phyloP scores from a whole-genome alignment of 345 rosid genomes.

The Hypericum perforatum region DNA sequence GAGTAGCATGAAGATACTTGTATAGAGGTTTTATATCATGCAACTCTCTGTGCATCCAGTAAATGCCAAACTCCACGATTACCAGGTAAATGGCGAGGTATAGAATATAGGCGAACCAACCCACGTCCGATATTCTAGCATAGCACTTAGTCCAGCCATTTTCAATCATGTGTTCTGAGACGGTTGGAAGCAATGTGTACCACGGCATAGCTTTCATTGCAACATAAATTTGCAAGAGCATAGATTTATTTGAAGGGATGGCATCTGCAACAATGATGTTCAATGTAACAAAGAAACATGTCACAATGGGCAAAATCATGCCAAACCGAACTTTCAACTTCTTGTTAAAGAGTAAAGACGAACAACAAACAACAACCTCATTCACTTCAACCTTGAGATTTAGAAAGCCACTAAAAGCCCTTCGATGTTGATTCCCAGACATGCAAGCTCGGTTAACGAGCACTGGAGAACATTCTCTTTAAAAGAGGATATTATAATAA shows the following conservation, averaged over 20 bases:
- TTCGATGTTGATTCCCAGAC: too few species aligned
- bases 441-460: too few species aligned
- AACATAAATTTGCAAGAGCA: constrained; percentile 79
- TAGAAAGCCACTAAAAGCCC: too few species aligned
- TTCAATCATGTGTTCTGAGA: constrained; percentile 80
- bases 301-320: too few species aligned
- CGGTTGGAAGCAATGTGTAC: constrained; percentile 72
- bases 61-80: constrained; percentile 79
- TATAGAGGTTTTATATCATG: constrained; percentile 92
- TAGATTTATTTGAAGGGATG: constrained; percentile 74
- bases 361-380: too few species aligned
- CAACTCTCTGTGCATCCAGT: constrained; percentile 92
- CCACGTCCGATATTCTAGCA: constrained; percentile 47
- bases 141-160: constrained; percentile 84
- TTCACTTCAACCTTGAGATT: too few species aligned
- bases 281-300: constrained; percentile 7
- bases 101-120: constrained; percentile 42
- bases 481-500: too few species aligned
- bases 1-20: constrained; percentile 81
- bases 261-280: constrained; percentile 49
- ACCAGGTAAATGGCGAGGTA: constrained; percentile 47
- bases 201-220: constrained; percentile 96
- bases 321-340: too few species aligned
- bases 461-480: too few species aligned
- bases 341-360: too few species aligned